Evolutionary conservation across 78 protist genomes (phyloP), one percentile per base, ranked within the genome.

Genomic region (Dictyostelium citrinum): DNA sequence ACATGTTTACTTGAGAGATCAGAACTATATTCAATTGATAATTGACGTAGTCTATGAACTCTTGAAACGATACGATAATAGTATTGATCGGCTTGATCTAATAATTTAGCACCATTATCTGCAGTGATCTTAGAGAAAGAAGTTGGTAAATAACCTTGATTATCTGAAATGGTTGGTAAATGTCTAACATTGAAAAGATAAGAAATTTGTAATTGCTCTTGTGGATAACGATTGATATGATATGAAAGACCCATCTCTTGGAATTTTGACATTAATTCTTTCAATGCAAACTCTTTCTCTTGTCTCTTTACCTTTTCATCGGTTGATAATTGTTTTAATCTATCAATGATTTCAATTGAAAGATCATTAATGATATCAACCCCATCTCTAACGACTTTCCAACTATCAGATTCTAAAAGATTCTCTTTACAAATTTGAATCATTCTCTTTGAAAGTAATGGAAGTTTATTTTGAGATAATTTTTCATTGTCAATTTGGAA

Each of bases 51-150:
- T 31, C 68, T 33, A 83, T 91, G 81, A n/a, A 91, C 46, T 35
- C 95, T 55, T 2, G 95, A 43, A 7, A 83, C 85, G 12, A 91
- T 49, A 55, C 84, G 71, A 74, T 91, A 81, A 83, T 58, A 91
- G 41, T 91, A 91, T 22, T 90, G 51, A 27, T 91, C 90, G 20
- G 93, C 43, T 68, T 88, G 93, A 1, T 88, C 41, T 9, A 88
- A 20, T 35, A 88, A 49, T 5, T 8, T 7, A 17, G 8, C 17
- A 41, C 92, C 92, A 85, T 55, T 60, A 27, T 60, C 75, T 0
- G 14, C 10, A 14, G 61, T 55, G 9, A 80, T n/a, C 2, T n/a
- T 27, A 11, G 58, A 27, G 24, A 31, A 22, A 3, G 49, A 41
- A 39, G 33, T 39, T 75, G 81, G 81, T 20, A 75, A n/a, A 70